Conservation (phyloP, 2,329 filamentous ascomycete species). For the Rhynchosporium agropyri region DNA sequence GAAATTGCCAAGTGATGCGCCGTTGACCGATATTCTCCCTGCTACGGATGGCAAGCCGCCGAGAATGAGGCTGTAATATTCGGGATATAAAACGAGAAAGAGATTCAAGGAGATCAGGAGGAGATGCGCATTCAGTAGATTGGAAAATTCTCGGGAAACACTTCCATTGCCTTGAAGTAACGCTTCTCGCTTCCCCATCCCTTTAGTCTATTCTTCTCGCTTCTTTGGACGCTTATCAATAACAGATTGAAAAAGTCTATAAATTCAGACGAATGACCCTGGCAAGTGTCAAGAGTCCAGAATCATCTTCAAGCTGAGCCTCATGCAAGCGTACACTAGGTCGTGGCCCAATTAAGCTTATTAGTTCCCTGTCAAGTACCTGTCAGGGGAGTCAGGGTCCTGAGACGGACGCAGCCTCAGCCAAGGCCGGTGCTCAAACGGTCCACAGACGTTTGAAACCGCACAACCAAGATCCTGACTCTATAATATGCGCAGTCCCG, state of each 20-base stretch:
- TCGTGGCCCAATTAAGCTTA: slow-evolving; percentile 18
- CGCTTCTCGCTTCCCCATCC: slow-evolving; percentile 2
- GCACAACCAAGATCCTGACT: background rate
- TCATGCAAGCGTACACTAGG: slow-evolving; percentile 2
- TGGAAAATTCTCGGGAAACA: background rate
- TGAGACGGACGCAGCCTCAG: slow-evolving; percentile 14
- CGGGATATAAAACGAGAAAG: slow-evolving; percentile 10
- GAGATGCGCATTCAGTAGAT: background rate
- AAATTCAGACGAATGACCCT: slow-evolving; percentile 13
- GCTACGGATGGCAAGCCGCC: slow-evolving; percentile 4
- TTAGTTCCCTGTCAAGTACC: slow-evolving; percentile 10
- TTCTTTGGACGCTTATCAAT: background rate
- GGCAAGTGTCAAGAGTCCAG: background rate
- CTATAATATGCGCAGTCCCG: slow-evolving; percentile 6
- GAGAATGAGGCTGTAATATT: slow-evolving; percentile 2
- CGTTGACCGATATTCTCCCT: slow-evolving; percentile 12
- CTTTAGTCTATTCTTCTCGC: slow-evolving; percentile 1
- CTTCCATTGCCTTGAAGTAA: background rate
- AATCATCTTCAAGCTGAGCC: background rate
- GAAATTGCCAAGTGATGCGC: slow-evolving; percentile 18
- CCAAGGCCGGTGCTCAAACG: slow-evolving; percentile 18
- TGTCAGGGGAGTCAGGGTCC: slow-evolving; percentile 2
- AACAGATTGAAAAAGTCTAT: background rate
- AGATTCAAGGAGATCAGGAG: slow-evolving; percentile 15
- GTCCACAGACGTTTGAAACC: slow-evolving; percentile 11